Base-by-base conservation (phyloP, 2,329 filamentous ascomycete genomes). In the Cercospora brassicicola region DNA sequence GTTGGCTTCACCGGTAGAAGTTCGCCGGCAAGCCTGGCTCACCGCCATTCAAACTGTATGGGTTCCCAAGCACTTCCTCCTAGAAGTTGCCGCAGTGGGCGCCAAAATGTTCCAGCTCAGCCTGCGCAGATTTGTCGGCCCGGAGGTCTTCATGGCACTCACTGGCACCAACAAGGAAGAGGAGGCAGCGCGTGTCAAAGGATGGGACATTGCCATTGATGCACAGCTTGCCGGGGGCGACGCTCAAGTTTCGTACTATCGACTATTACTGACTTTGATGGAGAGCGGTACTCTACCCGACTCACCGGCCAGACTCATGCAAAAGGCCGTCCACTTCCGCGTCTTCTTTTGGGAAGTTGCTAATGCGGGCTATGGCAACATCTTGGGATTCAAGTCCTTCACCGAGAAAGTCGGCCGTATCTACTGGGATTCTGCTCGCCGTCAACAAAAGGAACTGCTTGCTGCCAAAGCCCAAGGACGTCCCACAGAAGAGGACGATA, bases 21-120 rank as follows among this genome's bases (percentile, higher is more conserved):
- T 96, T 56, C 90, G 93, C 61, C 89, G 91, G 68, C 91, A 93
- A 78, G 94, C 94, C 33, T 97, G 94, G 94, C 88, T 96, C 66
- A 97, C 94, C 2, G 92, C 94, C 7, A 90, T 97, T 67, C 94
- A 97, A 80, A 94, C 91, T 3, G 92, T 97, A 26, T 96, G 93
- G 87, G 91, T 97, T 13, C 94, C 94, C 10, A 88, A 90, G 20
- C 92, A 96, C 78, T 94, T 96, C 78, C 86, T 94, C 72, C 87
- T 96, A 2, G 94, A 97, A 79, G 90, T 92, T 65, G 89, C 91
- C 15, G 94, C 93, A 2, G 85, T 97, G 26, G 84, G 89, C 6
- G 83, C 93, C 51, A 95, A 97, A 82, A 92, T 90, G 64, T 80
- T 91, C 65, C 96, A 96, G 79, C 90, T 96, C 62, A 91, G 91